Conservation (phyloP, 805 yeast species). For the Candida nemodendra region DNA sequence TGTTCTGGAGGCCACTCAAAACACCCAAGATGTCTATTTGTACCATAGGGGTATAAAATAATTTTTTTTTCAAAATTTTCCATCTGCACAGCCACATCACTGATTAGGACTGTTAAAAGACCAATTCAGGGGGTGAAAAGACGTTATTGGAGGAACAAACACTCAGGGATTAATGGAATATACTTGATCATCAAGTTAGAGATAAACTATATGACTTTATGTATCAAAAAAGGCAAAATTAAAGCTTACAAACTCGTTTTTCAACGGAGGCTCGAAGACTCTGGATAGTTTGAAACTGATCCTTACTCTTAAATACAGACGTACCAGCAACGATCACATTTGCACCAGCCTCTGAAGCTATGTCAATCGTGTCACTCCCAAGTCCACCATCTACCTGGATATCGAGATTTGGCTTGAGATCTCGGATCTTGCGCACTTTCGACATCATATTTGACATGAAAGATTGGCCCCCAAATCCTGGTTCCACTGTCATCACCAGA, state of each 20-base stretch:
- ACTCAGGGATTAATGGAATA: too few relatives aligned
- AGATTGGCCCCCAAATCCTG: slow-evolving; percentile 98
- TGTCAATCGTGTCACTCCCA: slow-evolving; percentile 79
- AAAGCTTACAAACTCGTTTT: slow-evolving; percentile 10
- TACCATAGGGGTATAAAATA: too few relatives aligned
- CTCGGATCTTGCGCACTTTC: slow-evolving; percentile 78
- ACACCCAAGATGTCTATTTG: too few relatives aligned
- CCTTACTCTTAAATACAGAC: slow-evolving; percentile 79
- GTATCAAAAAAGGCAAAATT: too few relatives aligned
- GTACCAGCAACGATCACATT: slow-evolving; percentile 98
- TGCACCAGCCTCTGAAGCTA: slow-evolving; percentile 95
- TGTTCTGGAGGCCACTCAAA: too few relatives aligned
- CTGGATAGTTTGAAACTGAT: slow-evolving; percentile 71
- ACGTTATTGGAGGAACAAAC: too few relatives aligned
- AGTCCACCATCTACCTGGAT: slow-evolving; percentile 98
- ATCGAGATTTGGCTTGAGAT: slow-evolving; percentile 72
- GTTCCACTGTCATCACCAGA: slow-evolving; percentile 97
- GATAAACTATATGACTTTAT: too few relatives aligned
- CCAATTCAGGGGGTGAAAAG: too few relatives aligned
- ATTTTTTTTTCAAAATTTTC: too few relatives aligned
- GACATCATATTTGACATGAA: slow-evolving; percentile 97
- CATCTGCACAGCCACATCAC: too few relatives aligned
- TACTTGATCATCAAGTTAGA: too few relatives aligned
- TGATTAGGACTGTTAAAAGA: too few relatives aligned
- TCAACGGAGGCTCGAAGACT: slow-evolving; percentile 63